phyloP scores from a whole-genome alignment of 2,329 filamentous ascomycete genomes.

The Penicillium freii region DNA sequence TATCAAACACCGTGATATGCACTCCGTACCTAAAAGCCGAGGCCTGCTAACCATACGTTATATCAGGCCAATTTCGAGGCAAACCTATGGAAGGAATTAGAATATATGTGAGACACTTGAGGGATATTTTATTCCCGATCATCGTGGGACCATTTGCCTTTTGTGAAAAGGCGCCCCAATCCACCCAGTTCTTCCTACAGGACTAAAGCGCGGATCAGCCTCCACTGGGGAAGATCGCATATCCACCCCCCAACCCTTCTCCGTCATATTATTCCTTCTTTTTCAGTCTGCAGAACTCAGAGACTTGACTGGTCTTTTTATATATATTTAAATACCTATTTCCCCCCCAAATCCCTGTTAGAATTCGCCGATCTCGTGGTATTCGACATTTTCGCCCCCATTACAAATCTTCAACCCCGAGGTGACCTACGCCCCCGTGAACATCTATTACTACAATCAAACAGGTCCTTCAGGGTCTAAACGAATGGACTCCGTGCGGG shows the following conservation, averaged over 20 bases:
- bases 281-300: not conserved
- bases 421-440: not conserved
- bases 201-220: slow-evolving; percentile 23
- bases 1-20: not conserved
- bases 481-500: slow-evolving; percentile 19
- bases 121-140: not conserved
- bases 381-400: not conserved
- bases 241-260: slow-evolving; percentile 14
- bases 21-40: not conserved
- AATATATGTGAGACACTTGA: not conserved
- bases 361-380: not conserved
- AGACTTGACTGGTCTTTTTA: not conserved
- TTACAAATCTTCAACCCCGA: not conserved
- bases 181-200: slow-evolving; percentile 6
- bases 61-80: not conserved
- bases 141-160: slow-evolving; percentile 6
- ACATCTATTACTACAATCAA: not conserved
- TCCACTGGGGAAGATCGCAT: slow-evolving; percentile 22
- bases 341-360: not conserved
- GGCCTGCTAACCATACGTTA: not conserved
- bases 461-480: not conserved
- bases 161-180: slow-evolving; percentile 1
- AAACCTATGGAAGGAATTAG: not conserved
- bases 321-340: not conserved
- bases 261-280: slow-evolving; percentile 6